Base-by-base conservation (phyloP, 129 eudicot genomes). In the Helianthus annuus region DNA sequence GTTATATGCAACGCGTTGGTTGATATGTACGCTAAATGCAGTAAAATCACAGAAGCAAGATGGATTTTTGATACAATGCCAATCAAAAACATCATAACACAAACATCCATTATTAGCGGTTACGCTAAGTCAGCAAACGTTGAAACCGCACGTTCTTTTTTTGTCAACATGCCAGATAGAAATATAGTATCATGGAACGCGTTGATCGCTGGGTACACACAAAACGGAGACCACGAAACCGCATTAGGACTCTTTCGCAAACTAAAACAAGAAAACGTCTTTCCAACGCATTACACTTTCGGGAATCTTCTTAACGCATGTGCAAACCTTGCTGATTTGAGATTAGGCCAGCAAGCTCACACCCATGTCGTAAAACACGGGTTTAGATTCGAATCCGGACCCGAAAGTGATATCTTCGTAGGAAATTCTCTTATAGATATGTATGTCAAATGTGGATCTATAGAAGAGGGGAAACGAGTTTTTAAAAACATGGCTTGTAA, bases 291-390 rank as follows among this genome's bases (percentile, higher is more conserved):
- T 65, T 81, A 76, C 70, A 81, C 82, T 7, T 81, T 81, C 69
- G 82, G 82, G 79, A 81, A 76, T 53, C 76, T 81, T 71, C 71
- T 81, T 40, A 72, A 48, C 17, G 85, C 85, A 1, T 81, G 85
- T 72, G 85, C 76, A 17, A 76, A 66, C 46, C 74, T 81, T 10
- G 82, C 79, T 45, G 79, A 72, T 66, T 48, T 76, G 66, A 61
- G 74, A 74, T 72, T 81, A 10, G 82, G 85, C 17, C 81, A 73
- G 64, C 85, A 81, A 36, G 79, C 85, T 34, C 85, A 81, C 60
- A 51, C 72, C 68, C 85, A 81, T 60, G 85, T 76, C n/a, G 1
- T 81, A 52, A 81, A 81, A 48, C 85, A 81, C 10, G 85, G 85
- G 4, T 81, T 81, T 48, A 55, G 61, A 64, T 81, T 76, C 45